Base-by-base conservation (phyloP, 352 stramenopile genomes). In the Phytopythium boreale region DNA sequence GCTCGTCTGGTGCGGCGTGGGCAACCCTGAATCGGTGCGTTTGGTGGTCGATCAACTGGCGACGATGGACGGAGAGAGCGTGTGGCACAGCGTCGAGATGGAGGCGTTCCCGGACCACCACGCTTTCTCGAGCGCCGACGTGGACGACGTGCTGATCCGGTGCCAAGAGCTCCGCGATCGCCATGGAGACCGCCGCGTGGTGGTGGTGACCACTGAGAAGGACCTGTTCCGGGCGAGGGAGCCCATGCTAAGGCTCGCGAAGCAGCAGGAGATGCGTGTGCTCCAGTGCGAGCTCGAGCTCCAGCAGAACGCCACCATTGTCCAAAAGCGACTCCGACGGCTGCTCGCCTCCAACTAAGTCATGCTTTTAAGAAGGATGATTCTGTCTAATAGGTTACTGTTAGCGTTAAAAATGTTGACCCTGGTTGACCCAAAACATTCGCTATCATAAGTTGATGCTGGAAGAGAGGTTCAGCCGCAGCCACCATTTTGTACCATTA, bases 121-220 rank as follows among this genome's bases (percentile, higher is more conserved):
- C 64, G 67, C 62, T 4, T 92, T 89, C 66, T 69, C 69, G 1
- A 20, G 31, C 24, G 60, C 26, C 4, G 80, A 92, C 39, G 26
- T 87, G 2, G 5, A 50, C 0, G 74, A 82, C 44, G 49, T 89
- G 20, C 50, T 68, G 15, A 26, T 50, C 4, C 65, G 52, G 29
- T 64, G 52, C 4, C 29, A n/a, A 11, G 65, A 63, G 20, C 49
- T 83, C 0, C 24, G 31, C 14, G 3, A 11, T 0, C 11, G 19
- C 7, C 19, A 22, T 1, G 24, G 22, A 26, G 59, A 58, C 37
- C 59, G 49, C 24, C 22, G 20, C 0, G 60, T 89, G 19, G 59
- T 90, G 39, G 43, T 92, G 12, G 47, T 90, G 36, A 90, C 79
- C 20, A 92, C 83, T 0, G 83, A 92, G 67, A 92, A 92, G 59